A percentile compares a stretch with the other conserved stretches of the same genome.
Evolutionary conservation across 2,329 filamentous ascomycete species (phyloP).

Genomic region (Colletotrichum cuscutae): DNA sequence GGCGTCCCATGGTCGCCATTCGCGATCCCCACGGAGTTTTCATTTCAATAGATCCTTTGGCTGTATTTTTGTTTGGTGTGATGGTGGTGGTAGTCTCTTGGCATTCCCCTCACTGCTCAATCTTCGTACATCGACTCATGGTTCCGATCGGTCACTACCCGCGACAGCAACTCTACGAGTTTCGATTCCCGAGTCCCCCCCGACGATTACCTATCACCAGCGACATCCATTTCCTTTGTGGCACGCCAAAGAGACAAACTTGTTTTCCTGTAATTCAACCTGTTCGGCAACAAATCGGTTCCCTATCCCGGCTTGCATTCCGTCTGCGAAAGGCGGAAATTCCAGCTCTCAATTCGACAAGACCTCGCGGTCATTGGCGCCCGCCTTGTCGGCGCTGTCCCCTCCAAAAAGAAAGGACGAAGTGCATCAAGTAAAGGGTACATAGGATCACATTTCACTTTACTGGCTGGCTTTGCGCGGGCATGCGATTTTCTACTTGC

Average conservation of each 20-base stretch:
- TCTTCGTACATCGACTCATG: too few relatives aligned
- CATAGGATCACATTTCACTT: slow-evolving; percentile 41
- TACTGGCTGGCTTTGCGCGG: slow-evolving; percentile 39
- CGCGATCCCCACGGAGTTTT: slow-evolving; percentile 32
- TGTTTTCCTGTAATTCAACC: not conserved
- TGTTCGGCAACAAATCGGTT: not conserved
- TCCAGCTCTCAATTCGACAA: not conserved
- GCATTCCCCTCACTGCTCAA: not conserved
- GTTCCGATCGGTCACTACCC: too few relatives aligned
- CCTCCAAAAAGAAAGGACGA: slow-evolving; percentile 5
- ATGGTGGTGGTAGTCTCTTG: not conserved
- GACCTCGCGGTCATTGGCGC: not conserved
- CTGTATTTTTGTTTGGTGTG: slow-evolving; percentile 11
- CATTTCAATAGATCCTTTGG: slow-evolving; percentile 32
- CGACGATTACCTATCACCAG: not conserved
- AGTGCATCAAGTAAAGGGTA: slow-evolving; percentile 7
- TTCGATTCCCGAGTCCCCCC: not conserved
- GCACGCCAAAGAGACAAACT: not conserved
- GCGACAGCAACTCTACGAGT: too few relatives aligned
- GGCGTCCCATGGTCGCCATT: slow-evolving; percentile 32
- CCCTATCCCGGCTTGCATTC: not conserved
- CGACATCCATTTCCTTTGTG: not conserved
- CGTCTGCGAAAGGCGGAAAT: not conserved
- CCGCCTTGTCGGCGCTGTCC: not conserved
- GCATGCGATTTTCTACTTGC: slow-evolving; percentile 30